Conservation (phyloP, 805 yeast genomes). For the Kluyveromyces siamensis region DNA sequence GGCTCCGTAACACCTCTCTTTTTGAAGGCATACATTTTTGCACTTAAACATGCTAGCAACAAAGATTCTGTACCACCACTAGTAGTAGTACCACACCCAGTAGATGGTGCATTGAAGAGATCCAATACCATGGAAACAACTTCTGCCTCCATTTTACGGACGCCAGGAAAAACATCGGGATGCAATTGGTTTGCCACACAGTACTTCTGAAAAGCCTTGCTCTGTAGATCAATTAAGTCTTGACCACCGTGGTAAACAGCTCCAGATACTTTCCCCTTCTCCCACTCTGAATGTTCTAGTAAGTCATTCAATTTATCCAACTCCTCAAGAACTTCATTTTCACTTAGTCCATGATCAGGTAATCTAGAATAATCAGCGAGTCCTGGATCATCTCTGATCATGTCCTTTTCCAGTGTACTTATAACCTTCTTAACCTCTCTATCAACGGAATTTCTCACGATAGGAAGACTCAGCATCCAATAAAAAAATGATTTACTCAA, state of each 20-base stretch:
- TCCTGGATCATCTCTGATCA: slow-evolving; percentile 46
- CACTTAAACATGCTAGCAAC: slow-evolving; percentile 77
- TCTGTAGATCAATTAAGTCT: slow-evolving; percentile 65
- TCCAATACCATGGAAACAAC: slow-evolving; percentile 84
- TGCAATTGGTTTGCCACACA: slow-evolving; percentile 91
- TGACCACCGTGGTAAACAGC: slow-evolving; percentile 95
- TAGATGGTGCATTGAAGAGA: slow-evolving; percentile 70
- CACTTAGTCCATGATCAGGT: slow-evolving; percentile 53
- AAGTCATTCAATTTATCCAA: slow-evolving; percentile 38
- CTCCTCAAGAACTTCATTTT: slow-evolving; percentile 38
- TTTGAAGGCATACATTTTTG: slow-evolving; percentile 63
- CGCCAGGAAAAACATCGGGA: slow-evolving; percentile 95
- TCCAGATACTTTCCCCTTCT: slow-evolving; percentile 79
- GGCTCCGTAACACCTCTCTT: slow-evolving; percentile 57
- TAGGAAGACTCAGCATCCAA: slow-evolving; percentile 39
- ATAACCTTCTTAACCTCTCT: slow-evolving; percentile 45
- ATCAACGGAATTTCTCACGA: slow-evolving; percentile 47
- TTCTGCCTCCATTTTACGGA: slow-evolving; percentile 93
- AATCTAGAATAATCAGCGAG: slow-evolving; percentile 38
- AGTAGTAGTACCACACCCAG: slow-evolving; percentile 65
- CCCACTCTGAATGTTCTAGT: slow-evolving; percentile 70
- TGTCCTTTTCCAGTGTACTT: slow-evolving; percentile 41
- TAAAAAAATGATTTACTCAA: slow-evolving; percentile 23
- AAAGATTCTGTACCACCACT: slow-evolving; percentile 96
- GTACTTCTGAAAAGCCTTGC: slow-evolving; percentile 64